Evolutionary conservation across 805 yeast species (phyloP), one percentile per base, ranked within the genome.

Genomic region (Metschnikowia arizonensis): DNA sequence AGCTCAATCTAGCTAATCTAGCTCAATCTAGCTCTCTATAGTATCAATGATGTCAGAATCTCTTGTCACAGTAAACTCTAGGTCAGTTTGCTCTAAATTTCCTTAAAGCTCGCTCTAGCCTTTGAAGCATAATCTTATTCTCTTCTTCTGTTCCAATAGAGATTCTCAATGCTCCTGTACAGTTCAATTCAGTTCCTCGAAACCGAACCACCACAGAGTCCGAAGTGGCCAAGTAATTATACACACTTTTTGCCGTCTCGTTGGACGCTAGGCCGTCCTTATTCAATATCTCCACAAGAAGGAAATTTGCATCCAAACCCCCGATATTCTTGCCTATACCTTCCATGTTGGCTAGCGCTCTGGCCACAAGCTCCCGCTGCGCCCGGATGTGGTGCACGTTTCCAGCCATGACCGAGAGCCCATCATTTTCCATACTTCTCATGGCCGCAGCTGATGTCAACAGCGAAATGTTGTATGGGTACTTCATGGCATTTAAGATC

Each of bases 401-500:
- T 2, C 56, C 47, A 56, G 77, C 69, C 95, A 90, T 87, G 19
- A 65, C 59, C 4, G 60, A 59, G 39, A 90, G 61, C 25, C 88
- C 83, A 9, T 72, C 74, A 3, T 71, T 58, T 5, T 76, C 68
- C 5, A 91, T 77, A 1, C 97, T 95, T 50, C 90, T 76, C 21
- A 72, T 48, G 0, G 96, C 97, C 34, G 88, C 69, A 45, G 78
- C 77, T 4, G 97, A 73, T 1, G 98, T 82, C 52, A 85, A 69
- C 10, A 88, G 77, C 7, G 96, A 87, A 46, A 93, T 86, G 63
- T 91, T 93, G 67, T 93, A 93, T 2, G 99, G 99, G 30, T 95
- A 96, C 62, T 93, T 93, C 85, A 91, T 83, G 19, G 95, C 79
- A 63, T 93, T 93, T 56, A 93, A 68, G 40, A 86, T 77, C 4